Percentiles rank a stretch among this genome's conserved stretches.
Evolutionary conservation across 495 filamentous ascomycete species (phyloP).

Genomic region (Aspergillus saccharolyticus): DNA sequence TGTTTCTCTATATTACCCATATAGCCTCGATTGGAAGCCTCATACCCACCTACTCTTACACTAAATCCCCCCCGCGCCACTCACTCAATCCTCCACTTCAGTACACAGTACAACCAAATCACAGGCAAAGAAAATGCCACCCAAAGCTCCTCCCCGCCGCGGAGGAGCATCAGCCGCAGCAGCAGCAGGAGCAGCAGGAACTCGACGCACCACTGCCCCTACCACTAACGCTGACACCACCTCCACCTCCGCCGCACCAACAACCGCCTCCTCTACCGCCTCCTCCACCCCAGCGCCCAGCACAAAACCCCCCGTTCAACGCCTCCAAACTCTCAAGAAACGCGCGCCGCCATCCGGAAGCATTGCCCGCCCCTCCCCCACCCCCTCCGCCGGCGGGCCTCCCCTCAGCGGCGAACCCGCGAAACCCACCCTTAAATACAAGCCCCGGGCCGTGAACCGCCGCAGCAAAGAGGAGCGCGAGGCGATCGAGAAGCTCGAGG

Average conservation of each 20-base stretch:
- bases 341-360: slow-evolving; percentile 32
- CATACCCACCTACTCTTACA: background rate
- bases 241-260: slow-evolving; percentile 9
- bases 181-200: slow-evolving; percentile 11
- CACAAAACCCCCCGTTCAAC: slow-evolving; percentile 36
- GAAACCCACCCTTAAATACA: slow-evolving; percentile 44
- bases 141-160: slow-evolving; percentile 34
- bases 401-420: slow-evolving; percentile 15
- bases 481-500: slow-evolving; percentile 43
- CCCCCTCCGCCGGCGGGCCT: background rate
- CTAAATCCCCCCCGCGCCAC: no score
- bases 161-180: no score
- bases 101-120: no score
- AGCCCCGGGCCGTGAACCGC: slow-evolving; percentile 41
- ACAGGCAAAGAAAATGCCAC: no score
- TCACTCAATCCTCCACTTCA: no score
- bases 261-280: slow-evolving; percentile 8
- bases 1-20: background rate
- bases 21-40: background rate
- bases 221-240: no score
- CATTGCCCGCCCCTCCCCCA: slow-evolving; percentile 19
- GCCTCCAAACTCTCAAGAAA: slow-evolving; percentile 42
- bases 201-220: background rate
- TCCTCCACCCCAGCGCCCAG: slow-evolving; percentile 12
- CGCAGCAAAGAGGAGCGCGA: slow-evolving; percentile 52